phyloP scores from a whole-genome alignment of 495 filamentous ascomycete species.

The Penicillium dipodomyicola region DNA sequence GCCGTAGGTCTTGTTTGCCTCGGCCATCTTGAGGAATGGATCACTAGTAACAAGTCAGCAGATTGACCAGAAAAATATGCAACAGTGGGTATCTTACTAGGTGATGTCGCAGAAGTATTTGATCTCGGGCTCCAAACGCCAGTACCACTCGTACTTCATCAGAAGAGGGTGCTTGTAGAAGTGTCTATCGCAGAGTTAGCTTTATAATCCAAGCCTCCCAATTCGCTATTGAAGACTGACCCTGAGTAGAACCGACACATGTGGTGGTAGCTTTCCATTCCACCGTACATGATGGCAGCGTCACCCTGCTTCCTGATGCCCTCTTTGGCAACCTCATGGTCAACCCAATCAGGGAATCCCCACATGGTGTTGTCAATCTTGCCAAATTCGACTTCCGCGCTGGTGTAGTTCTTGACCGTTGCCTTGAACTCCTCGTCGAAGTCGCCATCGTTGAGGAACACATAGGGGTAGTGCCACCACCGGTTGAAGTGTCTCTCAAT shows the following conservation, averaged over 20 bases:
- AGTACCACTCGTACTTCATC: constrained; percentile 99
- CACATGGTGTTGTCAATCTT: constrained; percentile 89
- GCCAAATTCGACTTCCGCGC: constrained; percentile 82
- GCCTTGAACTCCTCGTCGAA: constrained; percentile 94
- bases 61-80: neutral
- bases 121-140: constrained; percentile 99
- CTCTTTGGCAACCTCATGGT: constrained; percentile 89
- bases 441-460: constrained; percentile 96
- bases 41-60: constrained; percentile 58
- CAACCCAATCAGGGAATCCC: constrained; percentile 97
- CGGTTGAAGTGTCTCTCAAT: constrained; percentile 99
- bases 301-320: constrained; percentile 95
- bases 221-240: constrained; percentile 45
- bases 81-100: constrained; percentile 64
- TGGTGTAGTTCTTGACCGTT: constrained; percentile 85
- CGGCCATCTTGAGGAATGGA: constrained; percentile 90
- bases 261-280: constrained; percentile 98
- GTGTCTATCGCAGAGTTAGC: constrained; percentile 54
- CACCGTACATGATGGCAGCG: constrained; percentile 98
- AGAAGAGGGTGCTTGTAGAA: constrained; percentile 98
- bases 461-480: constrained; percentile 98
- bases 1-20: constrained; percentile 94
- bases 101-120: constrained; percentile 99
- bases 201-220: neutral
- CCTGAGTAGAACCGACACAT: constrained; percentile 99